phyloP scores from a whole-genome alignment of 805 yeast genomes.

The Starmerella stigmatis region DNA sequence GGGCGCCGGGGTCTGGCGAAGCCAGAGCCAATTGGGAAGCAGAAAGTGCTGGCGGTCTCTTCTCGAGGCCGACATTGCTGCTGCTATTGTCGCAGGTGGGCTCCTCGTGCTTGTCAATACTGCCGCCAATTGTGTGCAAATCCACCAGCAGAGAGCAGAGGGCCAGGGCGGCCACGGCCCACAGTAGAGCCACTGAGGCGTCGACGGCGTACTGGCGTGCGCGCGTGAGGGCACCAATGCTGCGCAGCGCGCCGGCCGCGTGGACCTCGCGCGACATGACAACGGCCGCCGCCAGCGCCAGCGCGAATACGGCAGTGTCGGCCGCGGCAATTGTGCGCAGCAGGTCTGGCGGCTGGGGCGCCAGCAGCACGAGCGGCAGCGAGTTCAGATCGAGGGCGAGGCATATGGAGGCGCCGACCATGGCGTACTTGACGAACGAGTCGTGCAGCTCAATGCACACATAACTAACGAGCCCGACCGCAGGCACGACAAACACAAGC shows the following conservation, averaged over 20 bases:
- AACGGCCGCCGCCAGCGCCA: not conserved
- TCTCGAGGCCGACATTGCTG: not conserved
- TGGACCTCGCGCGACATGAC: conserved; percentile 2
- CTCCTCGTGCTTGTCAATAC: not conserved
- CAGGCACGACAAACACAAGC: not conserved
- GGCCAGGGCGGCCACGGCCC: not conserved
- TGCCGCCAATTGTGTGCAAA: not conserved
- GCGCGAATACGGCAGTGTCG: not conserved
- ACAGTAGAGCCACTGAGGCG: not conserved
- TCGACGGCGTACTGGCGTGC: not conserved
- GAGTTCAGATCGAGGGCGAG: not conserved
- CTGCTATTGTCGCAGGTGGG: not conserved
- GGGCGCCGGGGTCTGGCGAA: not conserved
- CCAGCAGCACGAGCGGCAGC: not conserved
- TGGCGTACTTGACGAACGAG: conserved; percentile 25
- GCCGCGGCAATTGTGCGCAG: not conserved
- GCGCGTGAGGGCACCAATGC: not conserved
- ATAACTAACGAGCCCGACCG: conserved; percentile 80
- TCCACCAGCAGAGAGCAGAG: not conserved
- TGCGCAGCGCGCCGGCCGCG: not conserved
- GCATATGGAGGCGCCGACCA: not conserved
- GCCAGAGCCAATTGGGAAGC: too few relatives aligned
- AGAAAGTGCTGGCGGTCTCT: not conserved
- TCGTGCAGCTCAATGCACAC: conserved; percentile 62
- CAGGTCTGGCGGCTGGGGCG: not conserved